A percentile compares a stretch with the other conserved stretches of the same genome.
These are phyloP conservation scores for Ilex asprella DNA, from an alignment of 257 asterid genomes.

Conservation along the genomic window DNA sequence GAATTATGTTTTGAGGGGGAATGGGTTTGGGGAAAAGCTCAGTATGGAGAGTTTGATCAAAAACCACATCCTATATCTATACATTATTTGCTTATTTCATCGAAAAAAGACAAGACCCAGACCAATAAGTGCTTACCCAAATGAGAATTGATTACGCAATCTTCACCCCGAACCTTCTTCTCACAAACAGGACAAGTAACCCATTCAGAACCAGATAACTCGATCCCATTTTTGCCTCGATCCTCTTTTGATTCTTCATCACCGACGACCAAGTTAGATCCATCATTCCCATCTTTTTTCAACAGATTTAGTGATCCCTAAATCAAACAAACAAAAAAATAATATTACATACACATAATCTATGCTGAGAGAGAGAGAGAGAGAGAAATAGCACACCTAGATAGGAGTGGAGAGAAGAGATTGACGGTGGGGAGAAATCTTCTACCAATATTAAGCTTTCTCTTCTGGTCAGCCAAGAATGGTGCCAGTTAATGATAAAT, in stretches of 20 bases:
- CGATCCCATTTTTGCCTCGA: neutral
- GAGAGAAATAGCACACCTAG: slow-evolving; percentile 24
- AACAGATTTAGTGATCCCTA: neutral
- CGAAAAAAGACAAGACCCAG: neutral
- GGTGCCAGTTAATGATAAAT: too few relatives aligned
- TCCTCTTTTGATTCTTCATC: slow-evolving; percentile 3
- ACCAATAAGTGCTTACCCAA: slow-evolving; percentile 39
- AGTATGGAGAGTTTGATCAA: too few relatives aligned
- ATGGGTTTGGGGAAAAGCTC: too few relatives aligned
- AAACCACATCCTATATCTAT: too few relatives aligned
- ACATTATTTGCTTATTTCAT: neutral
- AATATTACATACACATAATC: neutral
- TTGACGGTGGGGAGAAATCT: slow-evolving; percentile 21
- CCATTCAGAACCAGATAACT: slow-evolving; percentile 21
- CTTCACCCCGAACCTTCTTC: slow-evolving; percentile 35
- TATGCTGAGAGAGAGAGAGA: too few relatives aligned
- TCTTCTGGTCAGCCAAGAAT: too few relatives aligned
- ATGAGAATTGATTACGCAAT: slow-evolving; percentile 63
- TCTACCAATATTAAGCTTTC: too few relatives aligned
- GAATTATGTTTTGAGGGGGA: too few relatives aligned
- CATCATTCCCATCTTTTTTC: slow-evolving; percentile 2
- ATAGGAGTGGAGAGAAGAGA: slow-evolving; percentile 29
- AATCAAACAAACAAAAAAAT: neutral
- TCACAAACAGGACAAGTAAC: slow-evolving; percentile 82
- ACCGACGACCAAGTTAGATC: slow-evolving; percentile 3